Base-by-base conservation (phyloP, 2,329 filamentous ascomycete genomes). In the Ophiosphaerella korrae region DNA sequence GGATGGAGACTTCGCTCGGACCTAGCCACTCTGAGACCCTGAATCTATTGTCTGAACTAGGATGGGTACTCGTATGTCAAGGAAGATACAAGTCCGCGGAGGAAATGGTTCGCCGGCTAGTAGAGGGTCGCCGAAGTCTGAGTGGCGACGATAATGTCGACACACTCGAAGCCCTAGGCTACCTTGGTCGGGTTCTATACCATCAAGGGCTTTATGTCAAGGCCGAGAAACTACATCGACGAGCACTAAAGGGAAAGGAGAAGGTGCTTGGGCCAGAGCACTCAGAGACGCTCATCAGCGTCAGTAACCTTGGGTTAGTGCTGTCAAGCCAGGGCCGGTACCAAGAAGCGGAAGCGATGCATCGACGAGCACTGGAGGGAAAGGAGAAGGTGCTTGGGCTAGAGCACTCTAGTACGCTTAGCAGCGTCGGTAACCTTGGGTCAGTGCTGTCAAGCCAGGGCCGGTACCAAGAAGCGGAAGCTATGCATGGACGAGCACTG, bases 41-140 rank as follows among this genome's bases (percentile, higher is more conserved):
- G 23, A 33, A 38, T 12, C 48, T 48, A 33, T 42, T 59, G 14
- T 43, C 0, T 32, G 14, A 57, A 32, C 38, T 63, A 41, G 49
- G 47, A 29, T 9, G 35, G n/a, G 44, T 61, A 32, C 52, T 63
- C n/a, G 18, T 52, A 5, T 31, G 37, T 1, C 55, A 63, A 60
- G 55, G 60, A 42, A 57, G 60, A 39, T 61, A 56, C 39, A 57
- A 42, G 40, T 44, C 57, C 32, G 57, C 55, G 16, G 60, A 60
- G 31, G 52, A 53, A 36, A 40, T 48, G 14, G 43, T 46, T 45
- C 52, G 52, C 26, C 56, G 43, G 40, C 44, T 57, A 16, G 29
- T 63, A 33, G 43, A 57, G 33, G 52, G 47, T 29, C 40, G 38
- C 33, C 41, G 40, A 57, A 47, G 40, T 18, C 24, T 16, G 11